phyloP scores from a whole-genome alignment of 352 stramenopile species.

The Blastocystis sp. region DNA sequence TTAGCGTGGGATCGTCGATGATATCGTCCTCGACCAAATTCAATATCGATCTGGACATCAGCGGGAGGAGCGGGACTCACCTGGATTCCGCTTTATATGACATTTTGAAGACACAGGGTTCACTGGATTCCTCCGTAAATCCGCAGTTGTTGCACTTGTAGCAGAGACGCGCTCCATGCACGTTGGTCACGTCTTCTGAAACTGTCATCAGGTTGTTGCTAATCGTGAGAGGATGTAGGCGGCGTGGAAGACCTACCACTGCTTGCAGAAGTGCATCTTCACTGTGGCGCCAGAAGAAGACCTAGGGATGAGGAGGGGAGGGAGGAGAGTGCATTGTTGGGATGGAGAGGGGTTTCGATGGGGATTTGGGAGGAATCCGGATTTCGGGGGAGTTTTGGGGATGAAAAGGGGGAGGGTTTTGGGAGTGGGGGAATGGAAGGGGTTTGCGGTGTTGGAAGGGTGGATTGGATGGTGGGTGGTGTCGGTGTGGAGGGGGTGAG shows the following conservation, averaged over 20 bases:
- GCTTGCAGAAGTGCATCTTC: conserved; percentile 72
- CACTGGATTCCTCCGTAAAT: conserved; percentile 50
- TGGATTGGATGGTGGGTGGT: no score
- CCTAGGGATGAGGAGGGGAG: conserved; percentile 15
- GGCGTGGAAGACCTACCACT: conserved; percentile 3
- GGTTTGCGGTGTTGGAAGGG: no score
- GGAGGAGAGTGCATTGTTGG: not conserved
- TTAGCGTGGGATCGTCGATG: conserved; percentile 65
- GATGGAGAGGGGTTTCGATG: not conserved
- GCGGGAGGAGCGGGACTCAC: not conserved
- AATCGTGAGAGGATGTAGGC: not conserved
- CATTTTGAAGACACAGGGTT: conserved; percentile 56
- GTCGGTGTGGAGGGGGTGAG: no score
- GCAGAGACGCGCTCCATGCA: conserved; percentile 50
- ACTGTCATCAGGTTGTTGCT: conserved; percentile 67
- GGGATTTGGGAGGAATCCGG: not conserved
- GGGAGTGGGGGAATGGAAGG: not conserved
- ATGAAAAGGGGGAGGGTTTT: not conserved
- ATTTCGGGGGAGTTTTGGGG: not conserved
- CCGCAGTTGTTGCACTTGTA: conserved; percentile 57
- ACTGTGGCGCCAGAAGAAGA: conserved; percentile 6
- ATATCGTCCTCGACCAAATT: conserved; percentile 67
- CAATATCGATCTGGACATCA: conserved; percentile 55
- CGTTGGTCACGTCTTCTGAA: conserved; percentile 6
- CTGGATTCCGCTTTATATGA: conserved; percentile 69